phyloP scores from a whole-genome alignment of 352 stramenopile species.

The Phytopythium kandeliae region DNA sequence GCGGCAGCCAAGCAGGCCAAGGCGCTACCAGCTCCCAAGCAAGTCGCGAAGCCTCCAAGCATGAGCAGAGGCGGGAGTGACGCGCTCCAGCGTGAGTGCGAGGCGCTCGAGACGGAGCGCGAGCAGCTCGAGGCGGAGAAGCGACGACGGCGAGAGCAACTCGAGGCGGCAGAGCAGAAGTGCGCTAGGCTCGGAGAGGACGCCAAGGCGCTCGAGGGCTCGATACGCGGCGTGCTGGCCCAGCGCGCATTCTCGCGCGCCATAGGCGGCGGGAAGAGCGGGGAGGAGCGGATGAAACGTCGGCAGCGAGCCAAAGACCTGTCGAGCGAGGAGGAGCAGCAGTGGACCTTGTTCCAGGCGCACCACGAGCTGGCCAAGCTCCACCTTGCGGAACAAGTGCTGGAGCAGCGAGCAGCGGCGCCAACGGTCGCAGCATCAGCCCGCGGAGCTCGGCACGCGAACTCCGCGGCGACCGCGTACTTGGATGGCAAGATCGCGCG shows the following conservation, averaged over 20 bases:
- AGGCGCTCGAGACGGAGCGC: conserved; percentile 30
- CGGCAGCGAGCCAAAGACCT: conserved; percentile 35
- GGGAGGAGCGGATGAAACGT: conserved; percentile 29
- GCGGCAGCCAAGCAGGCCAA: not conserved
- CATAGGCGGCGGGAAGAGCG: conserved; percentile 27
- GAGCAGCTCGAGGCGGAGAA: conserved; percentile 30
- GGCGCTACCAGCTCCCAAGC: not conserved
- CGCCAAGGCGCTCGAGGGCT: conserved; percentile 20
- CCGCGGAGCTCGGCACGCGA: not conserved
- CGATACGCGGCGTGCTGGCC: conserved; percentile 36
- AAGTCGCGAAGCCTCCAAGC: conserved; percentile 4
- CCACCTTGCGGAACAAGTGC: conserved; percentile 43
- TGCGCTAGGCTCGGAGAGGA: conserved; percentile 26
- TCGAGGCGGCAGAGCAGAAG: conserved; percentile 17
- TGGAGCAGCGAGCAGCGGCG: conserved; percentile 13
- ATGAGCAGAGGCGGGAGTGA: conserved; percentile 13
- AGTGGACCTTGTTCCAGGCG: conserved; percentile 41
- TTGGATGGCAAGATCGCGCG: conserved; percentile 43
- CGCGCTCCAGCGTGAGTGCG: conserved; percentile 23
- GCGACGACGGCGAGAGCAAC: conserved; percentile 19
- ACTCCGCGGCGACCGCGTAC: conserved; percentile 29
- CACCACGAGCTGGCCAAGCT: conserved; percentile 56
- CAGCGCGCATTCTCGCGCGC: conserved; percentile 44
- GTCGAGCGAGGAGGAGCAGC: conserved; percentile 47
- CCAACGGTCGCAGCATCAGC: not conserved